phyloP scores from a whole-genome alignment of 73 alveolate genomes.

The Paramecium octaurelia region DNA sequence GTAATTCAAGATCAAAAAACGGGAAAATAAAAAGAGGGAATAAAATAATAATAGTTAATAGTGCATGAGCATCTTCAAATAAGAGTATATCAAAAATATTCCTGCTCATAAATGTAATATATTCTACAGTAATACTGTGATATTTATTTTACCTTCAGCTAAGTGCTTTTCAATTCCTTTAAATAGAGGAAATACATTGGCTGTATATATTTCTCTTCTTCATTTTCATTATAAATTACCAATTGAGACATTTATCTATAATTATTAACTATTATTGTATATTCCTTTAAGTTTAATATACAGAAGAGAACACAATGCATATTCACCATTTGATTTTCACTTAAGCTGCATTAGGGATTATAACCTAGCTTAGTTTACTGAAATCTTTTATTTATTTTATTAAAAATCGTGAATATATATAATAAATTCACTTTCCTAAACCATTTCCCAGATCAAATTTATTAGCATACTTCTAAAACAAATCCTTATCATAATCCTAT shows the following conservation, averaged over 20 bases:
- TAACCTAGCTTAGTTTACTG: slow-evolving; percentile 65
- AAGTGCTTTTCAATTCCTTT: no score
- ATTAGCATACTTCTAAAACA: slow-evolving; percentile 27
- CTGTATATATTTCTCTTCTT: not conserved
- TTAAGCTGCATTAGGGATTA: not conserved
- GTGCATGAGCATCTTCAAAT: not conserved
- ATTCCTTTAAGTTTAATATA: no score
- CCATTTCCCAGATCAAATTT: slow-evolving; percentile 35
- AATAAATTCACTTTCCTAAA: not conserved
- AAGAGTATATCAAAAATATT: not conserved
- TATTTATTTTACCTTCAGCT: no score
- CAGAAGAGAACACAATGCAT: not conserved
- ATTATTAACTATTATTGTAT: not conserved
- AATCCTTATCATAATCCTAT: slow-evolving; percentile 14
- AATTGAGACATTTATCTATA: not conserved
- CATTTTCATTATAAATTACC: not conserved
- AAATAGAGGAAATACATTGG: no score
- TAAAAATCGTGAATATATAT: not conserved
- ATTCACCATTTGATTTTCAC: not conserved
- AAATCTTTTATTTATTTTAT: not conserved
- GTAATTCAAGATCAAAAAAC: not conserved
- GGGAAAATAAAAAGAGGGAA: not conserved
- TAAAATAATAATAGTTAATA: not conserved
- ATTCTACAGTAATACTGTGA: no score
- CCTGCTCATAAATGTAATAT: no score